Evolutionary conservation across 805 yeast genomes (phyloP).

Genomic region (Clavispora asparagi): DNA sequence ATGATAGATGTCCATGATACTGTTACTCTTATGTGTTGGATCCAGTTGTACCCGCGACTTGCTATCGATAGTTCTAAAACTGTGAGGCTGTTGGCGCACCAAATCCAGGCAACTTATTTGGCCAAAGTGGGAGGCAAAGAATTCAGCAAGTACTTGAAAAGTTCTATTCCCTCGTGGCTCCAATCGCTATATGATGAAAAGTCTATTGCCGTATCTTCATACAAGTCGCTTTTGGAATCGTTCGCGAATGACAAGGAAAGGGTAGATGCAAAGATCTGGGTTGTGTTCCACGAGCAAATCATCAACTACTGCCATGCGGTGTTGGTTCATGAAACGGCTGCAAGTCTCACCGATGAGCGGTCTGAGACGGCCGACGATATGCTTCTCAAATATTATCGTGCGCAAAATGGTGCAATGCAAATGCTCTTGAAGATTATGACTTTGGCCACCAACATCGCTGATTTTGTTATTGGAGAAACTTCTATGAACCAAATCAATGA

Average conservation of each 20-base stretch:
- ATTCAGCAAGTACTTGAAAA: constrained; percentile 61
- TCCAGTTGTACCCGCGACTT: constrained; percentile 77
- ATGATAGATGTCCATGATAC: constrained; percentile 38
- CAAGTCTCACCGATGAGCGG: constrained; percentile 70
- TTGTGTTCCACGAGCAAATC: constrained; percentile 50
- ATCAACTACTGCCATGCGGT: constrained; percentile 50
- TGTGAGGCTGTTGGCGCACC: constrained; percentile 61
- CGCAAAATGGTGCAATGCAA: constrained; percentile 45
- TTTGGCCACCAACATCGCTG: constrained; percentile 14
- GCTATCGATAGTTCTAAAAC: constrained; percentile 64
- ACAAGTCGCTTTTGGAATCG: constrained; percentile 41
- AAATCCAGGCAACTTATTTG: constrained; percentile 48
- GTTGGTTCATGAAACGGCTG: constrained; percentile 51
- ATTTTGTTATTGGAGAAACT: constrained; percentile 7
- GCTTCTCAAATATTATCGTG: constrained; percentile 55
- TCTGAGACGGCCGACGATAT: constrained; percentile 64
- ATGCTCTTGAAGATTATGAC: constrained; percentile 36
- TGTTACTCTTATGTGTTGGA: constrained; percentile 57
- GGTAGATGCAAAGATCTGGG: constrained; percentile 51
- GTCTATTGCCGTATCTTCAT: constrained; percentile 49
- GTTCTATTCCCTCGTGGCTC: constrained; percentile 69
- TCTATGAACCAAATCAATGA: constrained; percentile 15
- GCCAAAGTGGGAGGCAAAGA: constrained; percentile 49
- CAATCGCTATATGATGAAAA: constrained; percentile 73
- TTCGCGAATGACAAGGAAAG: constrained; percentile 53